Conservation (phyloP, 2,329 filamentous ascomycete species). For the Aotearoamyces nothofagi region DNA sequence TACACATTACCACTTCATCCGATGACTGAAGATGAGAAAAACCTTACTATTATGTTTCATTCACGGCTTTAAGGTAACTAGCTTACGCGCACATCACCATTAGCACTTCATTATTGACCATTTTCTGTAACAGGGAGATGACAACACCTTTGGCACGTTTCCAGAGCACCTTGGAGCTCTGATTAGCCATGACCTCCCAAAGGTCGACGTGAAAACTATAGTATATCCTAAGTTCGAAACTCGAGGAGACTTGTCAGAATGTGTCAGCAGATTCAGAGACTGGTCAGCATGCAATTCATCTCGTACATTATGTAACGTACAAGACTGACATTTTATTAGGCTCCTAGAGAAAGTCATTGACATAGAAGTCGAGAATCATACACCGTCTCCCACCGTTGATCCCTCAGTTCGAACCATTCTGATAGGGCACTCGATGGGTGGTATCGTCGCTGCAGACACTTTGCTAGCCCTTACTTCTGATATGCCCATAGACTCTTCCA, state of each 20-base stretch:
- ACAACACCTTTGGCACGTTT: constrained; percentile 65
- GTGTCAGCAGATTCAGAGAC: constrained; percentile 58
- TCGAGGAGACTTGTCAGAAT: constrained; percentile 57
- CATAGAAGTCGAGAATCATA: constrained; percentile 69
- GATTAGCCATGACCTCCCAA: constrained; percentile 50
- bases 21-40: constrained; percentile 47
- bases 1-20: no score
- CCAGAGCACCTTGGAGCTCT: constrained; percentile 55
- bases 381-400: constrained; percentile 71
- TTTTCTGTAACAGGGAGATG: constrained; percentile 42
- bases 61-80: constrained; percentile 65
- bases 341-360: constrained; percentile 88
- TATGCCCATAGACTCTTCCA: constrained; percentile 9
- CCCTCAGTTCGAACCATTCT: constrained; percentile 72
- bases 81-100: not conserved
- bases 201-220: constrained; percentile 48
- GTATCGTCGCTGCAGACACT: constrained; percentile 86
- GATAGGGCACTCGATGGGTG: constrained; percentile 80
- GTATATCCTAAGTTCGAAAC: constrained; percentile 77
- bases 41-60: constrained; percentile 73
- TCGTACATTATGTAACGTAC: constrained; percentile 1
- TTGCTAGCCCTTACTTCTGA: constrained; percentile 47
- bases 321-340: constrained; percentile 28
- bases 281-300: constrained; percentile 33
- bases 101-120: constrained; percentile 3